phyloP scores from a whole-genome alignment of 441 rosid species.

The Mallotus repandus region DNA sequence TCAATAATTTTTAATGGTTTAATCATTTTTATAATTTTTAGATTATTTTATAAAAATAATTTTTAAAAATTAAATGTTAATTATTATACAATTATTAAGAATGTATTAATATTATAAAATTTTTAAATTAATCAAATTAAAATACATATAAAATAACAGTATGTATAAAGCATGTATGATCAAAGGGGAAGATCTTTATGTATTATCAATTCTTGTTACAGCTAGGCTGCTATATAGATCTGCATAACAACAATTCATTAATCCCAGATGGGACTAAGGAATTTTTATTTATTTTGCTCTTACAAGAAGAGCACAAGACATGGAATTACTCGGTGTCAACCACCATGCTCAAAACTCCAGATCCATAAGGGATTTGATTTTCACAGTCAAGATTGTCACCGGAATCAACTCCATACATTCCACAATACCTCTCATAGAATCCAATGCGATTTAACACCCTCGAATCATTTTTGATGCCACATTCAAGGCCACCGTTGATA shows the following conservation, averaged over 20 bases:
- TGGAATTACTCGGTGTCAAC: conserved; percentile 13
- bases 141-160: no score
- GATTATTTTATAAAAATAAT: no score
- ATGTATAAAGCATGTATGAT: no score
- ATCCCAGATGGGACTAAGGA: background rate
- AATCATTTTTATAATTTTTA: no score
- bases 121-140: no score
- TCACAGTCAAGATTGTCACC: conserved; percentile 45
- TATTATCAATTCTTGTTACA: background rate
- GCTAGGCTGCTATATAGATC: background rate
- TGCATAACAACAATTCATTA: background rate
- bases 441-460: conserved; percentile 44
- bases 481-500: conserved; percentile 54
- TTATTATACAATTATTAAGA: no score
- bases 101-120: no score
- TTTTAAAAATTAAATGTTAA: no score
- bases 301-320: no score
- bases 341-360: conserved; percentile 13
- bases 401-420: conserved; percentile 27
- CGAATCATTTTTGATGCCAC: conserved; percentile 24
- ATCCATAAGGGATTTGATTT: conserved; percentile 35
- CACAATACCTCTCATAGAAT: conserved; percentile 54
- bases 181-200: no score
- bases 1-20: no score
- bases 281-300: background rate